Evolutionary conservation across 73 alveolate species (phyloP).

Genomic region (Urostyla sp.): DNA sequence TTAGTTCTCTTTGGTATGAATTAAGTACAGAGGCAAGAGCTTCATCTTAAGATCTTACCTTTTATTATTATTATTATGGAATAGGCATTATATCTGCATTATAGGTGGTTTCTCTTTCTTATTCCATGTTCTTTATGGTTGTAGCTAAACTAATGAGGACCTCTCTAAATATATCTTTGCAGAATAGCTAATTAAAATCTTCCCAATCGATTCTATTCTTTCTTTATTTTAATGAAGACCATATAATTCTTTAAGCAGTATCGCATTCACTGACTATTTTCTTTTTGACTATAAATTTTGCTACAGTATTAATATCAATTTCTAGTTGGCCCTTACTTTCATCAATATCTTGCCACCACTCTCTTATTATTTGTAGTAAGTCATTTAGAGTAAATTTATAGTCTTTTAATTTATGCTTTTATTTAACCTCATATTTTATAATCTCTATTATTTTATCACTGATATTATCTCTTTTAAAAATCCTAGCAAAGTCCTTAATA

Average conservation of each 20-base stretch:
- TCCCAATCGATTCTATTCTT: constrained; percentile 37
- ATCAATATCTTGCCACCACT: constrained; percentile 58
- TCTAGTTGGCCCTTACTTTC: constrained; percentile 32
- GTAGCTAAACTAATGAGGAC: constrained; percentile 31
- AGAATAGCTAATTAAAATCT: constrained; percentile 28
- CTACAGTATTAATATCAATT: not conserved
- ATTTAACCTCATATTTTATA: not conserved
- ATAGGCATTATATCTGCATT: too few relatives aligned
- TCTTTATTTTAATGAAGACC: not conserved
- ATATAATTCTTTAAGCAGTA: constrained; percentile 14
- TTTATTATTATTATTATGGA: too few relatives aligned
- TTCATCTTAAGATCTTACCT: constrained; percentile 5
- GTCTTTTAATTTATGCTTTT: not conserved
- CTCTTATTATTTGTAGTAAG: constrained; percentile 5
- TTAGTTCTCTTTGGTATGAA: constrained; percentile 24
- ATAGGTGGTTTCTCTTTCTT: too few relatives aligned
- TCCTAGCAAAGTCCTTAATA: constrained; percentile 28
- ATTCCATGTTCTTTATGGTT: not conserved
- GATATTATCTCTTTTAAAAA: constrained; percentile 19
- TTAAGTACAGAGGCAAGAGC: constrained; percentile 16
- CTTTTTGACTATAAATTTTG: constrained; percentile 13
- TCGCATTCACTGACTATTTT: constrained; percentile 27
- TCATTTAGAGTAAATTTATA: constrained; percentile 18
- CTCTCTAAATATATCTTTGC: constrained; percentile 35
- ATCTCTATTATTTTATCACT: constrained; percentile 34